phyloP scores from a whole-genome alignment of 176 grass and related monocot species.

The Panicum miliaceum region DNA sequence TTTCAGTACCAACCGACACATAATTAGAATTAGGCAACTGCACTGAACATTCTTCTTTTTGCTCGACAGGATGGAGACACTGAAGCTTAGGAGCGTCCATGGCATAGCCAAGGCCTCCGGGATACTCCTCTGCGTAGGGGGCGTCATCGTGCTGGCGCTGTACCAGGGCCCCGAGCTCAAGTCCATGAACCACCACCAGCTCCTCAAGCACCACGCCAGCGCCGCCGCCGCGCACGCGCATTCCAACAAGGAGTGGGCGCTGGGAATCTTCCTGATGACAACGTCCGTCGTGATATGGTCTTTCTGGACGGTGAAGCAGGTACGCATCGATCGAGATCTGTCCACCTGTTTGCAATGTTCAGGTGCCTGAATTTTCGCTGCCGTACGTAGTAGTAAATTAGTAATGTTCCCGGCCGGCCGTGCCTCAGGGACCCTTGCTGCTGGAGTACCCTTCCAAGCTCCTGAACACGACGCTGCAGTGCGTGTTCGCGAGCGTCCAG shows the following conservation, averaged over 20 bases:
- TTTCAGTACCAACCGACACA: neutral
- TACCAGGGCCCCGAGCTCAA: slow-evolving; percentile 71
- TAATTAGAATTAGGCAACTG: neutral
- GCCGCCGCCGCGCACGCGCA: neutral
- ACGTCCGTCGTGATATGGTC: slow-evolving; percentile 57
- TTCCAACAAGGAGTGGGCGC: slow-evolving; percentile 48
- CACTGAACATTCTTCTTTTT: neutral
- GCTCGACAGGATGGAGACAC: slow-evolving; percentile 60
- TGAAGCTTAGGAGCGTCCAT: slow-evolving; percentile 59
- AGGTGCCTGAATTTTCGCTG: neutral
- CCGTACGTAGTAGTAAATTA: neutral
- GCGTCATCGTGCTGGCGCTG: slow-evolving; percentile 63
- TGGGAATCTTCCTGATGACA: slow-evolving; percentile 68
- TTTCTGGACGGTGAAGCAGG: slow-evolving; percentile 71
- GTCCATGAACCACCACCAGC: slow-evolving; percentile 57
- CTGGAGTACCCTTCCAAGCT: slow-evolving; percentile 72
- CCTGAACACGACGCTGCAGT: slow-evolving; percentile 71
- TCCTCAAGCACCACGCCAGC: slow-evolving; percentile 28
- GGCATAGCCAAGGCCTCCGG: slow-evolving; percentile 60
- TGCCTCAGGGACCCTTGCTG: slow-evolving; percentile 56
- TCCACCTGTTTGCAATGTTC: neutral
- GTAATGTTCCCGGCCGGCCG: neutral
- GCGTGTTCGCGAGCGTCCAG: slow-evolving; percentile 63
- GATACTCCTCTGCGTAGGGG: slow-evolving; percentile 62
- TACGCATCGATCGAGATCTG: neutral